phyloP scores from a whole-genome alignment of 2,329 filamentous ascomycete genomes.

The Fusarium nodosum region DNA sequence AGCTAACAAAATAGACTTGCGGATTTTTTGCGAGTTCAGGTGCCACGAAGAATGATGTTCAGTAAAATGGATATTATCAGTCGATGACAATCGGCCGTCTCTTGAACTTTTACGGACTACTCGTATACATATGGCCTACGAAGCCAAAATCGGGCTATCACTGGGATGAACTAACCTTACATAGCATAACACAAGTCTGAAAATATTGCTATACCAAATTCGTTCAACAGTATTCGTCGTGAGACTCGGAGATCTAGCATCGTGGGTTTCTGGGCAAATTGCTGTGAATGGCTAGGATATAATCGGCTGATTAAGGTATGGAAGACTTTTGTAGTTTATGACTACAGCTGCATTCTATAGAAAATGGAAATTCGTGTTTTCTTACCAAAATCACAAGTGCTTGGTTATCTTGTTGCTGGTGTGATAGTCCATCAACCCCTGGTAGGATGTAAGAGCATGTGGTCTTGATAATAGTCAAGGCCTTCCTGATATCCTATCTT shows the following conservation, averaged over 20 bases:
- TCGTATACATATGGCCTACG: neutral
- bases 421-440: neutral
- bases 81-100: neutral
- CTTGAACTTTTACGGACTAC: neutral
- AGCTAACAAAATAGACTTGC: constrained; percentile 19
- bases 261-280: neutral
- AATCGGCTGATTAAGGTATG: neutral
- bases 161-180: constrained; percentile 4
- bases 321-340: neutral
- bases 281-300: neutral
- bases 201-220: constrained; percentile 11
- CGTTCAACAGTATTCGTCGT: neutral
- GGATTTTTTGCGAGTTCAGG: neutral
- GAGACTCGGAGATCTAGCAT: neutral
- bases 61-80: neutral
- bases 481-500: neutral
- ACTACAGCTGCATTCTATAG: neutral
- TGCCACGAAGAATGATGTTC: constrained; percentile 2
- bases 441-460: neutral
- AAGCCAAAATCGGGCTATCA: neutral
- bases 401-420: neutral
- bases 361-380: neutral
- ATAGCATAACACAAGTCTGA: constrained; percentile 5
- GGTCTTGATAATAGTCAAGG: neutral
- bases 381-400: neutral